Evolutionary conservation across 1,139 yeast genomes (phyloP).

Genomic region (Debaryomyces psychrophilus): DNA sequence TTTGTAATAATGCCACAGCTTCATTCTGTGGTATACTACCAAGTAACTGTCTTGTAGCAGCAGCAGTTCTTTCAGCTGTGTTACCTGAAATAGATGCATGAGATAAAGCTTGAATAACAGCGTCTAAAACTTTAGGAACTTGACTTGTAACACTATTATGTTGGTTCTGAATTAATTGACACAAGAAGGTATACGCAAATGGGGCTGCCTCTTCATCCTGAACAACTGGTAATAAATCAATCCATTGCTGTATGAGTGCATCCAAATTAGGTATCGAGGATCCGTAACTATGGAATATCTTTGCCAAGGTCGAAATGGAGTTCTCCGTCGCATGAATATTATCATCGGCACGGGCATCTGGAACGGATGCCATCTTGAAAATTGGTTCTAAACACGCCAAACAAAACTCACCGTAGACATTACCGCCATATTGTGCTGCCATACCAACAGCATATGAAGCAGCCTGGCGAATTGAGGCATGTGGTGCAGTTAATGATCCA

Average conservation of each 20-base stretch:
- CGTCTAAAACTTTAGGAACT: conserved; percentile 67
- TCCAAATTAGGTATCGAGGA: conserved; percentile 62
- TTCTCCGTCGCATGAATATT: conserved; percentile 88
- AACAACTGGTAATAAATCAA: conserved; percentile 76
- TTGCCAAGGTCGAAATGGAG: conserved; percentile 81
- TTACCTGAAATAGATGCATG: conserved; percentile 70
- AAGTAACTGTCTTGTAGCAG: conserved; percentile 57
- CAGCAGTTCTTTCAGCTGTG: conserved; percentile 66
- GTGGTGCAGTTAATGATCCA: conserved; percentile 65
- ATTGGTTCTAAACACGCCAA: conserved; percentile 72
- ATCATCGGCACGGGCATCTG: conserved; percentile 87
- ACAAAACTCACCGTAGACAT: conserved; percentile 62
- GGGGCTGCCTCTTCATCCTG: conserved; percentile 91
- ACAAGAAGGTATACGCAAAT: conserved; percentile 76
- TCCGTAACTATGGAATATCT: conserved; percentile 64
- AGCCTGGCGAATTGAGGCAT: conserved; percentile 82
- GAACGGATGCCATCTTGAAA: conserved; percentile 71
- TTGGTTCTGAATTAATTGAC: conserved; percentile 69
- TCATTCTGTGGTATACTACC: conserved; percentile 58
- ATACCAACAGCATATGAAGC: conserved; percentile 85
- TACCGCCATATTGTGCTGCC: conserved; percentile 81
- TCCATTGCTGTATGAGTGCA: conserved; percentile 72
- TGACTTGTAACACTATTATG: conserved; percentile 65
- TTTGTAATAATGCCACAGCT: conserved; percentile 65
- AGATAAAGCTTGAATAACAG: conserved; percentile 75